phyloP scores from a whole-genome alignment of 2,329 filamentous ascomycete genomes.

The Anisogramma anomala region DNA sequence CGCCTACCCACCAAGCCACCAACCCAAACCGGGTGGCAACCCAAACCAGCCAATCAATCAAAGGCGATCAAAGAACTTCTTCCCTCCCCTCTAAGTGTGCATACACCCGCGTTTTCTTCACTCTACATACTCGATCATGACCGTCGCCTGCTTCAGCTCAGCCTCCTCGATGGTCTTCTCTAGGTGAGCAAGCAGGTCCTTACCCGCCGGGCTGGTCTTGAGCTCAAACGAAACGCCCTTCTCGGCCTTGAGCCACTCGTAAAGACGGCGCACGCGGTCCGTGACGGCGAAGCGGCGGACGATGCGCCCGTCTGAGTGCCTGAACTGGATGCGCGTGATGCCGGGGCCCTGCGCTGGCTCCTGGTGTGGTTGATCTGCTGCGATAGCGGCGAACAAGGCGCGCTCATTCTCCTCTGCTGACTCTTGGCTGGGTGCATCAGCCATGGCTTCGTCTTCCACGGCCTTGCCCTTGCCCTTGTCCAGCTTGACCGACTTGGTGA shows the following conservation, averaged over 20 bases:
- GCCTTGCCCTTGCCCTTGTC: slow-evolving; percentile 43
- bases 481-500: slow-evolving; percentile 55
- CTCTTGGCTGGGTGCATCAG: slow-evolving; percentile 20
- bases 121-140: slow-evolving; percentile 70
- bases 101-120: background rate
- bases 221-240: slow-evolving; percentile 79
- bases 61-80: too few species aligned
- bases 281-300: slow-evolving; percentile 72
- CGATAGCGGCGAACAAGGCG: slow-evolving; percentile 57
- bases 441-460: slow-evolving; percentile 26
- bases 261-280: slow-evolving; percentile 72
- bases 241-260: slow-evolving; percentile 91
- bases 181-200: slow-evolving; percentile 68
- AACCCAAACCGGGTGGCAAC: too few species aligned
- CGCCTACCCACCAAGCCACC: too few species aligned
- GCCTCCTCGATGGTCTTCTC: slow-evolving; percentile 67
- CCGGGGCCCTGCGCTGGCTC: slow-evolving; percentile 65
- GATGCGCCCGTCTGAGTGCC: slow-evolving; percentile 70
- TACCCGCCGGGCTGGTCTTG: slow-evolving; percentile 64
- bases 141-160: slow-evolving; percentile 80
- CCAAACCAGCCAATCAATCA: too few species aligned
- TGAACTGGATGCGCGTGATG: slow-evolving; percentile 78
- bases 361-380: slow-evolving; percentile 57
- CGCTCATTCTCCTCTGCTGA: slow-evolving; percentile 21
- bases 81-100: too few species aligned